Evolutionary conservation across 116 monocot species (phyloP).

Genomic region (Iris pallida): DNA sequence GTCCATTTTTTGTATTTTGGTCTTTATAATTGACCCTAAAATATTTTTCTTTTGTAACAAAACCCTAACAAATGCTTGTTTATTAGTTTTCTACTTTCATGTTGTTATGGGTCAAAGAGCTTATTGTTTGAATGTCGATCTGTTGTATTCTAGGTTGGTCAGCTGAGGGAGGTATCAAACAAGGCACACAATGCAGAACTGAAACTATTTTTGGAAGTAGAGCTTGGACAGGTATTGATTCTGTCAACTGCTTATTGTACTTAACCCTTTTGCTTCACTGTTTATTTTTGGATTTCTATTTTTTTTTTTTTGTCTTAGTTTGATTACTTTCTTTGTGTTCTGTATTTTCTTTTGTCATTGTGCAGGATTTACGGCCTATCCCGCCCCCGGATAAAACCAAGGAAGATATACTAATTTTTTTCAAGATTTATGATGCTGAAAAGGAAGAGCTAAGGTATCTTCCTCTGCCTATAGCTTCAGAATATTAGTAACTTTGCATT

Average conservation of each 20-base stretch:
- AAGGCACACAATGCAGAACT: constrained; percentile 89
- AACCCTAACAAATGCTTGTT: no score
- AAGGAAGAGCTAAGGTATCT: constrained; percentile 80
- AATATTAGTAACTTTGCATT: background rate
- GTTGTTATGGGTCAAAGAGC: no score
- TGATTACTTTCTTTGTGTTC: background rate
- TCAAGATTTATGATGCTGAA: constrained; percentile 93
- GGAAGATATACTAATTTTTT: constrained; percentile 87
- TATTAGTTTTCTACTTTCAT: no score
- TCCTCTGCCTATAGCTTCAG: background rate
- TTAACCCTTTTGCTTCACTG: background rate
- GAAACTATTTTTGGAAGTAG: constrained; percentile 82
- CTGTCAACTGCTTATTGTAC: background rate
- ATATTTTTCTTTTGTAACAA: no score
- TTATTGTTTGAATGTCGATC: background rate
- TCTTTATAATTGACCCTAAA: no score
- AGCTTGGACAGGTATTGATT: constrained; percentile 62
- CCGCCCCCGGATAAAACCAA: constrained; percentile 71
- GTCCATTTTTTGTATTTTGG: no score
- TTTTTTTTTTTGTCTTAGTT: background rate
- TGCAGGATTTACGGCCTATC: constrained; percentile 51
- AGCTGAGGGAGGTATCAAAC: constrained; percentile 75
- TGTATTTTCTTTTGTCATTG: background rate
- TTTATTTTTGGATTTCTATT: background rate
- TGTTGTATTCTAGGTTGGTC: constrained; percentile 68